Base-by-base conservation (phyloP, 1,284 basidiomycete genomes). In the Cerrena zonata region DNA sequence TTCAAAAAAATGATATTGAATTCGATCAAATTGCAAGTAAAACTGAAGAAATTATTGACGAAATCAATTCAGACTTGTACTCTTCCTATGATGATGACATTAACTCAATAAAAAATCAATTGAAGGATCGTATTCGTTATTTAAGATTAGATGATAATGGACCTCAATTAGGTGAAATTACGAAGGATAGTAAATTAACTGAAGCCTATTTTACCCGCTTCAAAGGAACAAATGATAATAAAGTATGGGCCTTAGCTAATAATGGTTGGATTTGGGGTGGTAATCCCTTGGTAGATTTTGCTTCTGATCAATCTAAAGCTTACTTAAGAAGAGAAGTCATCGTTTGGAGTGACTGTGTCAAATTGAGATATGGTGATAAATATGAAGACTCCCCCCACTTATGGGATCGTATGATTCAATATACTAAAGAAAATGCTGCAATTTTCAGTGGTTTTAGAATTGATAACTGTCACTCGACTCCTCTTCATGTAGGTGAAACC, bases 221-320 rank as follows among this genome's bases (percentile, higher is more conserved):
- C 15, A 71, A 79, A 7, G 72, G 76, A 4, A 74, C 70, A 21
- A 79, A 79, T 1, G 69, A 80, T 46, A 77, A 86, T 2, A 65
- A 76, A 19, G 74, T 80, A 5, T 89, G 94, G 61, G 85, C 89
- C 0, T 72, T 97, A 25, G 95, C 95, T 4, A 97, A 98, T 71
- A 99, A 99, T 62, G 95, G 95, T 5, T 99, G 95, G 95, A 95
- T 99, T 60, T 99, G 95, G 95, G 77, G 88, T 53, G 94, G 94
- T 2, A 87, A 99, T 66, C 95, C 95, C 0, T 77, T 99, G 19
- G 78, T 85, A 57, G 96, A 98, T 72, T 99, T 99, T 71, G 95
- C 94, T 7, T 80, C 91, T n/a, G 81, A 82, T 45, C 88, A 89
- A 1, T 98, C 94, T 15, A 95, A 95, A 66, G 90, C 94, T 1